Evolutionary conservation across 306 rosid species (phyloP), one percentile per base, ranked within the genome.

Genomic region (Castanea sativa): DNA sequence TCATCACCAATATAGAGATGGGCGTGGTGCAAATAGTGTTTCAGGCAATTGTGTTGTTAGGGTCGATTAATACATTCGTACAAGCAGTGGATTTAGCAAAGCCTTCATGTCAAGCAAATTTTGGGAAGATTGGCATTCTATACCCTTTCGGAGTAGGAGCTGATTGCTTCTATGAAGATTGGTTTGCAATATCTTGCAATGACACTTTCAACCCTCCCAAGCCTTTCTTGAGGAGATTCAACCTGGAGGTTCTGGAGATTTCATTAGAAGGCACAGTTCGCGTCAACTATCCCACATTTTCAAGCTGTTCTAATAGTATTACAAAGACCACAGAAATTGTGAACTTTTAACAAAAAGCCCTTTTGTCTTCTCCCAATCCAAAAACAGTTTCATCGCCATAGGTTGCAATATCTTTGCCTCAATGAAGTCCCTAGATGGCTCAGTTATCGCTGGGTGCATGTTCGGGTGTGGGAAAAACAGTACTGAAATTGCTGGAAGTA

Each of bases 331-430:
- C 7, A 23, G 14, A 23, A 16, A 59, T 12, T 21, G 3, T 55
- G 2, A 3, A 60, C 25, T 19, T 78, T 19, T 78, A n/a, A 23
- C 1, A 29, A 16, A 57, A 6, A 71, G 76, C 51, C 61, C 76
- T 19, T 78, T 78, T 27, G 3, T 21, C 43, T 78, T 56, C 61
- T 71, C 81, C 53, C 21, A 41, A 12, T 15, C 12, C 45, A 5
- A 58, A 1, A 78, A 78, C 75, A 35, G 25, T 18, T 78, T 78
- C 81, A 25, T 57, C 6, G 63, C 52, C 2, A 43, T 70, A 13
- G 61, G 76, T 8, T 78, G 81, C 60, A 61, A 52, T 4, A 30
- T 60, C 52, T 55, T n/a, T 43, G 81, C 71, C 2, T 10, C 10
- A 16, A 45, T 58, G 63, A 3, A 0, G 45, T 29, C 75, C 19